Base-by-base conservation (phyloP, 352 stramenopile genomes). In the Aphanomyces euteiches region DNA sequence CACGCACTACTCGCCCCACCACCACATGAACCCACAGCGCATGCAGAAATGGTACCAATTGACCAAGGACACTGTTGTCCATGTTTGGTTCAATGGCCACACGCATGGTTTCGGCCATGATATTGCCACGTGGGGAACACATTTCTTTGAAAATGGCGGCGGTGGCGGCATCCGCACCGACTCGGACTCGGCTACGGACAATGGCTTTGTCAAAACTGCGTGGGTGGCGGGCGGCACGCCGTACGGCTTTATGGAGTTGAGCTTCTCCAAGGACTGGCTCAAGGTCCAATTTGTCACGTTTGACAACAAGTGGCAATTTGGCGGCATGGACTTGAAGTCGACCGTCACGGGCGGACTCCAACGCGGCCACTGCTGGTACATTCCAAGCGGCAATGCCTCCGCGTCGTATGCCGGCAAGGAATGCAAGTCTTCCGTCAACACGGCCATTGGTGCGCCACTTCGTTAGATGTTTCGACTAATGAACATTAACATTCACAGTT, bases 221-320 rank as follows among this genome's bases (percentile, higher is more conserved):
- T 95, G 87, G 87, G 87, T 93, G 64, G 87, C 84, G 1, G 56
- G 79, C 17, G 84, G 83, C 47, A 93, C 91, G 73, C 83, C 85
- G 15, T 94, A 95, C 69, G 86, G 86, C 13, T 95, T 94, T 77
- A 87, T 94, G 37, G 88, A 92, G 77, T 76, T 95, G 19, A 78
- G 84, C 67, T 90, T 95, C 64, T 93, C 86, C 4, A 77, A 93
- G 72, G 86, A 95, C 45, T 95, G 88, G 88, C 77, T 93, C 43
- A 85, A 82, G 68, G 88, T 87, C 0, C 75, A 95, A 75, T 95
- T 92, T 45, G 81, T 92, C 41, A 93, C 88, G 12, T 93, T 94
- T 58, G 86, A 93, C 68, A 77, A 87, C 58, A 72, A 73, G 39
- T 95, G 88, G 86, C 80, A 81, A 13, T 95, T 92, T 72, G 92